These are phyloP conservation scores for Oryza brachyantha DNA, from an alignment of 176 grass and related monocot species.

Conservation along the genomic window DNA sequence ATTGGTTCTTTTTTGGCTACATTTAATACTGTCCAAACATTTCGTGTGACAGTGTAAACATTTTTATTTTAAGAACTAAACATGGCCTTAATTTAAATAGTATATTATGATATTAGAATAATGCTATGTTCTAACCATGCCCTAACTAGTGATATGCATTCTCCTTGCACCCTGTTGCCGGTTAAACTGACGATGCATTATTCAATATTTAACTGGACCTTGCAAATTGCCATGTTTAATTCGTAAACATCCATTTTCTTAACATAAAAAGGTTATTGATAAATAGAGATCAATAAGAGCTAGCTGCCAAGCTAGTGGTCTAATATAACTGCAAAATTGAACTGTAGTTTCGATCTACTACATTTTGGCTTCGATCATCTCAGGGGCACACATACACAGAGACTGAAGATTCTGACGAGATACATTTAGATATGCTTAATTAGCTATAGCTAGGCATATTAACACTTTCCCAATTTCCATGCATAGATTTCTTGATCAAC, in stretches of 20 bases:
- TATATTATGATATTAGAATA: background rate
- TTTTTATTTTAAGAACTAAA: too few species aligned
- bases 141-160: too few species aligned
- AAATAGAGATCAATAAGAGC: background rate
- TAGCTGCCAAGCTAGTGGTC: background rate
- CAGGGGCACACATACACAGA: too few species aligned
- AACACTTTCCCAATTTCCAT: background rate
- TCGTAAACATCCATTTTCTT: background rate
- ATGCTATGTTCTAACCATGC: too few species aligned
- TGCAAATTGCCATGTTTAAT: background rate
- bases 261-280: background rate
- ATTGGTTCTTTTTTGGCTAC: too few species aligned
- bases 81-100: too few species aligned
- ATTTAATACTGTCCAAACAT: too few species aligned
- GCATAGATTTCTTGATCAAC: background rate
- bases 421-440: background rate
- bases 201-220: background rate
- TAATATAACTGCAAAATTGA: background rate
- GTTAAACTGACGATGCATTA: background rate
- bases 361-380: background rate
- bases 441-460: background rate
- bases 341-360: background rate
- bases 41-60: too few species aligned
- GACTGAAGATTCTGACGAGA: background rate
- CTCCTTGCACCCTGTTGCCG: too few species aligned